A percentile compares a stretch with the other conserved stretches of the same genome.
These are phyloP conservation scores for Candida ortonii DNA, from an alignment of 805 yeast genomes.

Conservation along the genomic window DNA sequence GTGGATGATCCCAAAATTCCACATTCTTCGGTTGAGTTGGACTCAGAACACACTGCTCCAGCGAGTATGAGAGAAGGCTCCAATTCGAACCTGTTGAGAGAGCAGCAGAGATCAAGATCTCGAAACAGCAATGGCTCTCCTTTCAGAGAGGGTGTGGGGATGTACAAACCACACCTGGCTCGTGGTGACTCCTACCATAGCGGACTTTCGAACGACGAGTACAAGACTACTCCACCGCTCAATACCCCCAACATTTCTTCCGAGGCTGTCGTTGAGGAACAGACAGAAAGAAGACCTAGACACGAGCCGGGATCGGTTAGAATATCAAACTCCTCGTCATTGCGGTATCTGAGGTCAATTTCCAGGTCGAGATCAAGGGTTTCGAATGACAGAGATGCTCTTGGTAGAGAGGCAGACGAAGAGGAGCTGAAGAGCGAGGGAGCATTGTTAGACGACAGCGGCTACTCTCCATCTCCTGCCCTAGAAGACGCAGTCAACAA, in stretches of 20 bases:
- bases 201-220: slow-evolving; percentile 44
- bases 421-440: slow-evolving; percentile 53
- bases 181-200: slow-evolving; percentile 75
- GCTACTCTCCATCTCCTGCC: slow-evolving; percentile 44
- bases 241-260: slow-evolving; percentile 26
- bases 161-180: slow-evolving; percentile 60
- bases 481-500: slow-evolving; percentile 49
- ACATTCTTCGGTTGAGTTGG: slow-evolving; percentile 36
- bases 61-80: slow-evolving; percentile 46
- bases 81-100: slow-evolving; percentile 29
- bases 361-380: slow-evolving; percentile 63
- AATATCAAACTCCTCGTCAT: slow-evolving; percentile 36
- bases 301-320: slow-evolving; percentile 34
- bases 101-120: slow-evolving; percentile 23
- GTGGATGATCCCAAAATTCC: slow-evolving; percentile 30
- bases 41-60: slow-evolving; percentile 39
- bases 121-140: slow-evolving; percentile 21
- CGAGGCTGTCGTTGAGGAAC: slow-evolving; percentile 14
- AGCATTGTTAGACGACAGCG: slow-evolving; percentile 50
- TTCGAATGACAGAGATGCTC: slow-evolving; percentile 33
- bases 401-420: slow-evolving; percentile 27
- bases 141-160: slow-evolving; percentile 32
- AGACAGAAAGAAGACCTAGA: slow-evolving; percentile 39
- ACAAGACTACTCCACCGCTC: slow-evolving; percentile 33
- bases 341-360: slow-evolving; percentile 60